These are phyloP conservation scores for Mortierella sp. DNA, from an alignment of 371 early-diverging fungal species.

Conservation along the genomic window DNA sequence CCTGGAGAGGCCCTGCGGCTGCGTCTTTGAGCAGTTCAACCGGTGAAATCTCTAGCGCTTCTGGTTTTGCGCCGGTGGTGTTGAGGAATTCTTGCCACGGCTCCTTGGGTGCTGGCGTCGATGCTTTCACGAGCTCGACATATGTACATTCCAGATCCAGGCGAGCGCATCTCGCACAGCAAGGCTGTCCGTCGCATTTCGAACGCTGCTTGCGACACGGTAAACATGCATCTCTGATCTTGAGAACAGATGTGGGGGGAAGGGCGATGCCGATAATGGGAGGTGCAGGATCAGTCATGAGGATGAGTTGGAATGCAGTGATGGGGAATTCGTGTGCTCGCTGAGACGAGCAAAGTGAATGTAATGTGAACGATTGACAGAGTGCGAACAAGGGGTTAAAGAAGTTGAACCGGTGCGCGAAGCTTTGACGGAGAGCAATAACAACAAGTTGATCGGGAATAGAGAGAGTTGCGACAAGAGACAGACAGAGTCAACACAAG, in stretches of 20 bases:
- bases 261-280: conserved; percentile 41
- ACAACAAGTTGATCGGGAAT: too few relatives aligned
- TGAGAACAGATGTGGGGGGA: conserved; percentile 52
- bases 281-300: conserved; percentile 46
- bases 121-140: conserved; percentile 49
- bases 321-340: neutral
- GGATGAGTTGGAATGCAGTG: neutral
- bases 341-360: neutral
- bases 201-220: conserved; percentile 55
- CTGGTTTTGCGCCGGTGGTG: conserved; percentile 51
- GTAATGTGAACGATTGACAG: too few relatives aligned
- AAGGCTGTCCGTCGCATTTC: conserved; percentile 53
- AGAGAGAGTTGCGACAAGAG: neutral
- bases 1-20: conserved; percentile 17
- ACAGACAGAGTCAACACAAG: too few relatives aligned
- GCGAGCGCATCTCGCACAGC: conserved; percentile 47
- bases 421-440: neutral
- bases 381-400: neutral
- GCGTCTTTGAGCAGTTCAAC: conserved; percentile 42
- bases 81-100: conserved; percentile 54
- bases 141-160: conserved; percentile 55
- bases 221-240: conserved; percentile 54
- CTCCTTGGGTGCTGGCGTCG: conserved; percentile 35
- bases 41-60: conserved; percentile 29
- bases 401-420: too few relatives aligned